Conservation (phyloP, 2,329 filamentous ascomycete genomes). For the Plectosphaerella sp. region DNA sequence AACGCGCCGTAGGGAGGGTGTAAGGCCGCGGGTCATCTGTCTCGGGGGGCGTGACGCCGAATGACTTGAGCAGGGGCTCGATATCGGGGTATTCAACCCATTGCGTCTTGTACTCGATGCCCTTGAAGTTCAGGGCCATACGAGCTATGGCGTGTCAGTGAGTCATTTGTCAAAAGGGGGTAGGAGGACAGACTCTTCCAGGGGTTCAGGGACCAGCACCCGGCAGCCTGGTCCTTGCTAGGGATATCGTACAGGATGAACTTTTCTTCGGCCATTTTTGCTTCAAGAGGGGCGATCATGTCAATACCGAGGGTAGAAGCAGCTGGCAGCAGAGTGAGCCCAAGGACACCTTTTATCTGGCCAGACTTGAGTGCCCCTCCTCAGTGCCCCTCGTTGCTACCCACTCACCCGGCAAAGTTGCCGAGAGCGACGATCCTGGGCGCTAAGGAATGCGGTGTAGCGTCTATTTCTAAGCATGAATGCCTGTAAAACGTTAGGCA, state of each 20-base stretch:
- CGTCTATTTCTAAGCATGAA: too few relatives aligned
- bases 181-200: slow-evolving; percentile 56
- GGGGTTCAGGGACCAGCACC: slow-evolving; percentile 62
- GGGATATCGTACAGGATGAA: slow-evolving; percentile 61
- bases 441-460: too few relatives aligned
- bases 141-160: slow-evolving; percentile 42
- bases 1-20: slow-evolving; percentile 50
- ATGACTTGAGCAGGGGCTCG: slow-evolving; percentile 43
- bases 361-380: too few relatives aligned
- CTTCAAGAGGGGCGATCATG: background rate
- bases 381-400: too few relatives aligned
- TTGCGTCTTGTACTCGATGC: slow-evolving; percentile 61
- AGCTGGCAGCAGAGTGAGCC: too few relatives aligned
- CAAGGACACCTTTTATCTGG: too few relatives aligned
- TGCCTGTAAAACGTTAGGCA: too few relatives aligned
- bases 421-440: too few relatives aligned
- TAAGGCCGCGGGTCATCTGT: slow-evolving; percentile 33
- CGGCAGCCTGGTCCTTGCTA: slow-evolving; percentile 37
- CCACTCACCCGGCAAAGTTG: too few relatives aligned
- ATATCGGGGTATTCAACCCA: slow-evolving; percentile 69
- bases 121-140: slow-evolving; percentile 63
- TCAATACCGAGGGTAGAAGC: slow-evolving; percentile 1
- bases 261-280: slow-evolving; percentile 24
- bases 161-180: background rate
- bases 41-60: slow-evolving; percentile 38